Base-by-base conservation (phyloP, 2,329 filamentous ascomycete genomes). In the Fusarium stilboides region DNA sequence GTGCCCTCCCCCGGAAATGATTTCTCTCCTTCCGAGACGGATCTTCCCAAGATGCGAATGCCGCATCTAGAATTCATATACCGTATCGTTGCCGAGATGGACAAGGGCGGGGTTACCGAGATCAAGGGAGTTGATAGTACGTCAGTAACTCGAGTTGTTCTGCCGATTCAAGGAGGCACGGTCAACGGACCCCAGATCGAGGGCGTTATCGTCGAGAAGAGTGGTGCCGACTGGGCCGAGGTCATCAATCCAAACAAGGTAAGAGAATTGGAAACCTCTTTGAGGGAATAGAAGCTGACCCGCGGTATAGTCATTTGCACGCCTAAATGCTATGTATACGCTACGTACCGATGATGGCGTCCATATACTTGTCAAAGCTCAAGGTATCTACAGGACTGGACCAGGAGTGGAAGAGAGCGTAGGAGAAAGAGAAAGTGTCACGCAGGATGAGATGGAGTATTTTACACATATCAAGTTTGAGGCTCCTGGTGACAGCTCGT, bases 1-100 rank as follows among this genome's bases (percentile, higher is more conserved):
- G 26, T 66, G 12, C 36, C 57, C 37, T 73, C 70, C 5, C 68
- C 70, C 22, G 68, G 70, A 34, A 73, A 73, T 36, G 57, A 20
- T 8, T 57, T 49, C 15, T 56, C 56, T 19, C 58, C 42, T 37
- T 55, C 55, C 20, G 57, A 39, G 3, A 13, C 42, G 20, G 31
- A 57, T 1, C 28, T 69, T 3, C 64, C 64, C 12, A 2, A 4
- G 17, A 72, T 71, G 67, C 56, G 67, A 3, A 72, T 67, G 70
- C 68, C 67, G 10, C 62, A 72, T 51, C 43, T 71, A 1, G 67
- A 72, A 20, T 64, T 71, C 39, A 65, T 72, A 40, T 72, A 71
- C 47, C 59, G 70, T 4, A 73, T 73, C 22, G 49, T 69, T n/a
- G 62, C 68, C 33, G 62, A 71, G 8, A 73, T 73, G 65, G 57